Percentiles rank a stretch among this genome's conserved stretches.
phyloP scores from a whole-genome alignment of 2,329 filamentous ascomycete species.

The Neoarthrinium moseri region DNA sequence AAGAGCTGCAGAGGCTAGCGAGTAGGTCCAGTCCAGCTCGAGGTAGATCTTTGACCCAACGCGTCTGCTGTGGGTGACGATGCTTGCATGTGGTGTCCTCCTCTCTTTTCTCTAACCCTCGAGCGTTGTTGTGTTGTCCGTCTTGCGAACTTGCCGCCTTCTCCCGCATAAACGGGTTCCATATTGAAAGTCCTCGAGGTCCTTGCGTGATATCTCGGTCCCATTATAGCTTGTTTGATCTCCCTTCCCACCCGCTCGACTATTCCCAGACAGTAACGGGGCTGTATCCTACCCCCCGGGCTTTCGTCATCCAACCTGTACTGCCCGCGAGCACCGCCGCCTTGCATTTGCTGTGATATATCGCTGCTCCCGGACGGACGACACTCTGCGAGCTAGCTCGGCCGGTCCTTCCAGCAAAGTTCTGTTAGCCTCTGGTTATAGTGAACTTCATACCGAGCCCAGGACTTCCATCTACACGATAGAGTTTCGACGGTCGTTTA shows the following conservation, averaged over 20 bases:
- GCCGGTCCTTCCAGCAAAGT: no score
- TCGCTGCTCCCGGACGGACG: no score
- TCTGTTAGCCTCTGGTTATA: no score
- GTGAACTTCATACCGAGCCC: no score
- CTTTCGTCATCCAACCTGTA: no score
- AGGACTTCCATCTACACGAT: no score
- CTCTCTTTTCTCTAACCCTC: background rate
- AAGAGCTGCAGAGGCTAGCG: background rate
- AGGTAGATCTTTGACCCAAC: background rate
- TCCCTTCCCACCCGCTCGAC: slow-evolving; percentile 3
- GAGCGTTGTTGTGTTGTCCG: background rate
- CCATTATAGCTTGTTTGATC: slow-evolving; percentile 11
- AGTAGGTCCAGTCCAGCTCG: background rate
- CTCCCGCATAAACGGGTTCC: slow-evolving; percentile 4
- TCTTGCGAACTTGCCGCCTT: background rate
- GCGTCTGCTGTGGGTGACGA: background rate
- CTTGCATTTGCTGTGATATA: no score
- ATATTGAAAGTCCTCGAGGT: background rate
- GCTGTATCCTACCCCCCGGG: background rate
- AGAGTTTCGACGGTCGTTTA: no score
- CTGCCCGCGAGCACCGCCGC: no score
- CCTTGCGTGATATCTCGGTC: slow-evolving; percentile 9
- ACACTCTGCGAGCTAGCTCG: no score
- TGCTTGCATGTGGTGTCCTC: background rate
- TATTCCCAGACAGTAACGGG: background rate